Evolutionary conservation across 1,139 yeast species (phyloP).

Genomic region (Blastobotrys indianensis): DNA sequence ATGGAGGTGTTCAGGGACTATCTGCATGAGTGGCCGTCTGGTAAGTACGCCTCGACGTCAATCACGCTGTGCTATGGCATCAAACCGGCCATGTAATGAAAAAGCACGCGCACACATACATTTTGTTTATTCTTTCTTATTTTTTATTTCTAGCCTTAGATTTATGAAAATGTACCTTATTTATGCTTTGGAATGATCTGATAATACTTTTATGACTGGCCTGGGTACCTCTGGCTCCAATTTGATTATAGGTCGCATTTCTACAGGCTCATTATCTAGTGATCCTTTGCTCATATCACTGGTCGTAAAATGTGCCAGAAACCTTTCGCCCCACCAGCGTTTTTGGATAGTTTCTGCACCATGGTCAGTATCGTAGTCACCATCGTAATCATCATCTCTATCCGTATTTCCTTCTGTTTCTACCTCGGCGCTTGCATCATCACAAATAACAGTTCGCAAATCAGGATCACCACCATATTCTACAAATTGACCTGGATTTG

Average conservation of each 20-base stretch:
- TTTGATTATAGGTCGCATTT: too few relatives aligned
- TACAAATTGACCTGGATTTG: slow-evolving; percentile 23
- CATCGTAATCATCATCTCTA: not conserved
- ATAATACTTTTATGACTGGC: too few relatives aligned
- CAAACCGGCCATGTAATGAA: slow-evolving; percentile 17
- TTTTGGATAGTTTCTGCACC: not conserved
- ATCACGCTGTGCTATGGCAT: slow-evolving; percentile 22
- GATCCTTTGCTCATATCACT: too few relatives aligned
- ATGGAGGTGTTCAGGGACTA: slow-evolving; percentile 8
- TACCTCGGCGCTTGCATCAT: not conserved
- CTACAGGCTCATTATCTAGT: too few relatives aligned
- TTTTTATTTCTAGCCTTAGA: not conserved
- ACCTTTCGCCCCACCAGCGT: too few relatives aligned
- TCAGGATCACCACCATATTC: slow-evolving; percentile 24
- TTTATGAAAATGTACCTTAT: not conserved
- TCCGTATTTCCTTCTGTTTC: not conserved
- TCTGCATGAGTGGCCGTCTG: not conserved
- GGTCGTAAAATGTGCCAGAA: too few relatives aligned
- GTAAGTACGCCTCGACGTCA: slow-evolving; percentile 5
- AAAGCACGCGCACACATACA: not conserved
- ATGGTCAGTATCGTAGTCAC: not conserved
- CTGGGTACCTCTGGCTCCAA: too few relatives aligned
- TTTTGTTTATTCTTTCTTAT: not conserved
- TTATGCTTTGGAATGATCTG: too few relatives aligned
- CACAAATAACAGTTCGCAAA: slow-evolving; percentile 20